Conservation (phyloP, 495 filamentous ascomycete genomes). For the Aspergillus campestris region DNA sequence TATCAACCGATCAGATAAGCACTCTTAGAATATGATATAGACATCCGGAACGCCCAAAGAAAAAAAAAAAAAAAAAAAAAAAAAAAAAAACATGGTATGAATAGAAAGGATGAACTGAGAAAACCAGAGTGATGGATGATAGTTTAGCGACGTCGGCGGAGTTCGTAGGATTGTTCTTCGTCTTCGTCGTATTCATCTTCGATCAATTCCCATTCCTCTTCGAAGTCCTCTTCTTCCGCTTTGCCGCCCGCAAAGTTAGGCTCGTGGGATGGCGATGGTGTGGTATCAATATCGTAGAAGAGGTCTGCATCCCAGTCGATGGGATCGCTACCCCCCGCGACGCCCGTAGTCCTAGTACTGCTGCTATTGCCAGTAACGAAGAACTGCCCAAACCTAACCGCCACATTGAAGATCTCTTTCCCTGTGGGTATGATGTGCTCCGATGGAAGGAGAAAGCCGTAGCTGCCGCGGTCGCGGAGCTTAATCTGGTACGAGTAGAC, state of each 20-base stretch:
- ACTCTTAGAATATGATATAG: too few relatives aligned
- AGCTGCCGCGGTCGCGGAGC: slow-evolving; percentile 85
- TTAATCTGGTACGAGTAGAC: slow-evolving; percentile 90
- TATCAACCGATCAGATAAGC: neutral
- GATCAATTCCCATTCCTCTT: neutral
- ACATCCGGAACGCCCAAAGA: neutral
- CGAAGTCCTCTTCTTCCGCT: neutral
- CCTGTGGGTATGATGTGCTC: slow-evolving; percentile 87
- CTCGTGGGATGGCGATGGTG: neutral
- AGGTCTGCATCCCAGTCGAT: slow-evolving; percentile 16
- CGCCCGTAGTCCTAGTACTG: too few relatives aligned
- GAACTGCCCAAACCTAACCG: slow-evolving; percentile 74
- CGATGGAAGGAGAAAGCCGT: slow-evolving; percentile 83
- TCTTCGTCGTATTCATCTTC: neutral
- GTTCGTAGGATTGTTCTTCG: neutral
- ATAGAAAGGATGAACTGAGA: neutral
- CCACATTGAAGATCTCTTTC: slow-evolving; percentile 71
- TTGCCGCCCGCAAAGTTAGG: neutral
- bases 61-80: too few relatives aligned
- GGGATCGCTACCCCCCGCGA: slow-evolving; percentile 16
- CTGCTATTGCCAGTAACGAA: slow-evolving; percentile 30
- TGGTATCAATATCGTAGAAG: neutral
- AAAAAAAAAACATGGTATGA: neutral
- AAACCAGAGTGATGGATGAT: neutral
- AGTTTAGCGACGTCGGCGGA: slow-evolving; percentile 1